Base-by-base conservation (phyloP, 2,329 filamentous ascomycete species). In the Stemphylium beticola region DNA sequence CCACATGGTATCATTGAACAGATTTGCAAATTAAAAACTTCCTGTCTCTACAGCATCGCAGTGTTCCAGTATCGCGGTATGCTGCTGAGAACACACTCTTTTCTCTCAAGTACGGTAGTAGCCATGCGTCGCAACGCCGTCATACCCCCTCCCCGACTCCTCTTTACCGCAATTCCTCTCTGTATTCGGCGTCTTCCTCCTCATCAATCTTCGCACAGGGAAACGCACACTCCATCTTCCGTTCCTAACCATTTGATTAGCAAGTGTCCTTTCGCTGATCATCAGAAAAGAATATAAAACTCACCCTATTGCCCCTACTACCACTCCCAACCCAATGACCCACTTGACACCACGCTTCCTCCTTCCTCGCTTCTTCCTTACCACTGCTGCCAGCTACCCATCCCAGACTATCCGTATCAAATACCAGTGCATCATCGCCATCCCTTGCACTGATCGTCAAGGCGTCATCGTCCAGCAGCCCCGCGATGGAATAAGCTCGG, bases 221-320 rank as follows among this genome's bases (percentile, higher is more conserved):
- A 40, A 61, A 63, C n/a, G 46, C 51, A 17, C 60, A 63, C 29
- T 59, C 48, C 39, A 63, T 38, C 24, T 36, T 57, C 3, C 58
- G 51, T 51, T 63, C 51, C 60, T 62, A 7, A 17, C 12, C 3
- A 3, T 20, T 9, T 15, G 10, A 2, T 61, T 56, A 61, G 55
- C 24, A 18, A 18, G 1, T 24, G 6, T 24, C 22, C 22, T 4
- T 7, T 24, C 22, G 6, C 7, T 36, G 3, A 32, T n/a, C 17
- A n/a, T 17, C 2, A 12, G 10, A 24, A 43, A 40, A 5, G 10
- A 47, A 4, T 15, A 29, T 7, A 31, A 5, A 31, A 56, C 53
- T 26, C 46, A 62, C 58, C 32, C 58, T 53, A 20, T 43, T 57
- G 3, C 5, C 20, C 36, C n/a, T 32, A 39, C 3, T 24, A 24